Evolutionary conservation across 2,329 filamentous ascomycete genomes (phyloP), one percentile per base, ranked within the genome.

Genomic region (Aspergillus neoniger): DNA sequence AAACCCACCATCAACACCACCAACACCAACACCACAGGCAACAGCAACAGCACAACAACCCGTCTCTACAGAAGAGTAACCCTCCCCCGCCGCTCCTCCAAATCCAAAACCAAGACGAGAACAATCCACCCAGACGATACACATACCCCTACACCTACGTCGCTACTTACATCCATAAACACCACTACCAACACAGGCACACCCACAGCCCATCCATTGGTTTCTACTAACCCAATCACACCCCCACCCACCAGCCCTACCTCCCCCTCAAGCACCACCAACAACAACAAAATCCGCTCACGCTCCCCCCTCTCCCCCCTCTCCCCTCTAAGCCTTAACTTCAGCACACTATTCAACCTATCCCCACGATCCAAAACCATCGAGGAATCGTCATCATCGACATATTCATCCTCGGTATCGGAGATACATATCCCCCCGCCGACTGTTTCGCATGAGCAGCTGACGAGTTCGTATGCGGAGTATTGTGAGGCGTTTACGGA

Each of bases 401-500:
- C 28, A 21, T 28, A 7, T 47, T 48, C 51, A n/a, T 28, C 32
- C 14, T 36, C 32, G 5, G 32, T 4, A 36, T 36, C 32, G 5
- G 10, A 14, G 5, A 2, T 15, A 1, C 32, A 36, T 14, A 36
- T 36, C 32, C 32, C 32, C 5, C 32, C 32, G 12, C 32, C 12
- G 10, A 47, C n/a, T 15, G 44, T 12, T 2, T 28, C 19, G 4
- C 44, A 55, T 28, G 55, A 55, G 21, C 30, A 52, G 12, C 39
- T 60, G 4, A 12, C 28, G 1, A 50, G 51, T 14, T 60, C 57
- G 6, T 67, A 65, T 12, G 61, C 63, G 15, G 61, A 63, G 5
- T 65, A 60, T 23, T 63, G 59, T 32, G 58, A 52, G 8, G 61
- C 63, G 1, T 66, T 65, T 47, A 64, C 59, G 4, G 55, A 58